phyloP scores from a whole-genome alignment of 2,329 filamentous ascomycete species.

The Aspergillus fructus region DNA sequence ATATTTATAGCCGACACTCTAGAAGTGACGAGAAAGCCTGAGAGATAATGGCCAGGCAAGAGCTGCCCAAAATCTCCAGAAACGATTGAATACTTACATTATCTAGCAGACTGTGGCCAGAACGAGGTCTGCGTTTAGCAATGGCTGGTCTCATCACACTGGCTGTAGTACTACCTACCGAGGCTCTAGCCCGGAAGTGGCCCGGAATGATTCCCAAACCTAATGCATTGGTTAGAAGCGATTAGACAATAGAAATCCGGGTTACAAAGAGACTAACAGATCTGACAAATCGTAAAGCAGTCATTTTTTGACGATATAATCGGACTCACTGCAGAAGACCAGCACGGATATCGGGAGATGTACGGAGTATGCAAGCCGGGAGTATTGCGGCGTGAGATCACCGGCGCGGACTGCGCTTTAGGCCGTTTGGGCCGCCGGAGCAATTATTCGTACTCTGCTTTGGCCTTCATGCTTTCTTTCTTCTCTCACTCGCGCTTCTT shows the following conservation, averaged over 20 bases:
- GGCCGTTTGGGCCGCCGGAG: constrained; percentile 32
- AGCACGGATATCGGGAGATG: neutral
- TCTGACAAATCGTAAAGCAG: constrained; percentile 62
- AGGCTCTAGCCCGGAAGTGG: constrained; percentile 83
- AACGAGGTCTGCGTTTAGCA: constrained; percentile 8
- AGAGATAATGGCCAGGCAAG: neutral
- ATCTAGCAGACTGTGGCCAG: constrained; percentile 33
- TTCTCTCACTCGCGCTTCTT: neutral
- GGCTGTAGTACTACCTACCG: constrained; percentile 56
- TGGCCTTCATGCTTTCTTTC: neutral
- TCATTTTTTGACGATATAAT: constrained; percentile 36
- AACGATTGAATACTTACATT: constrained; percentile 34
- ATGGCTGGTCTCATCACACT: neutral
- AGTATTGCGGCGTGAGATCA: constrained; percentile 19
- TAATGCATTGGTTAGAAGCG: constrained; percentile 38
- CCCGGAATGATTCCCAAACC: constrained; percentile 84
- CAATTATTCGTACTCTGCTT: constrained; percentile 1
- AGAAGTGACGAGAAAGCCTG: neutral
- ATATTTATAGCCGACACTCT: neutral
- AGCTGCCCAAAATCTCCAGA: too few species aligned
- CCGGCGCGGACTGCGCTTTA: constrained; percentile 28
- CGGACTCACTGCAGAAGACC: neutral
- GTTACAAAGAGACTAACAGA: constrained; percentile 50
- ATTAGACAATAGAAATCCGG: neutral
- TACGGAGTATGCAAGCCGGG: constrained; percentile 1